Base-by-base conservation (phyloP, 768 basidiomycete genomes). In the Hericium rajendrae region DNA sequence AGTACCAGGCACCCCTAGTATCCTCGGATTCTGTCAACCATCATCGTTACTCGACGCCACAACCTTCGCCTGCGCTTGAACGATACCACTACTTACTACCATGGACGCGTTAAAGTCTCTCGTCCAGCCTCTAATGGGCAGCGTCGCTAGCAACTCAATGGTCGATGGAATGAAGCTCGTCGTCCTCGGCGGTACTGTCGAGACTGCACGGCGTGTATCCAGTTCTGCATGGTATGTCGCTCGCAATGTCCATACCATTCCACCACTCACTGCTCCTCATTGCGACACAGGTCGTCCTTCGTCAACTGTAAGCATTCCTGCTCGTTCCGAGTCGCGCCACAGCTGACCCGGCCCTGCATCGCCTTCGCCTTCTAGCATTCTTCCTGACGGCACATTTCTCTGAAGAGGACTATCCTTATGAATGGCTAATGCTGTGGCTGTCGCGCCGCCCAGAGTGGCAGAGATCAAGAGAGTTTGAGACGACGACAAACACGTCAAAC, bases 401-500 rank as follows among this genome's bases (percentile, higher is more conserved):
- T 62, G 90, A 92, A 72, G 90, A 92, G 70, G 90, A 92, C 67
- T 88, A 88, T 61, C 90, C 89, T 3, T 92, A 91, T 64, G 89
- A 92, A 71, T 92, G 89, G 89, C 78, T 92, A 54, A 91, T 91
- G 87, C 78, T 91, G 37, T 92, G 89, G 89, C 81, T 92, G 51
- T 88, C 88, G 46, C 84, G 88, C 53, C 79, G 87, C 74, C 78
- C 89, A 43, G 89, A 91, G 70, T 91, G 89, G 89, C 89, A 91
- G 66, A 85, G 88, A 40, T 90, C 89, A 8, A 82, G 90, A 57
- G 90, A 92, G 71, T 91, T 92, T 59, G 90, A 92, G 72, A 91
- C 89, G 0, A 92, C 90, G 16, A 91, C 89, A 12, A 81, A 89
- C 39, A 79, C 84, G 0, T 76, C 83, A 11, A 82, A 81, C 3